Percentiles rank a stretch among this genome's conserved stretches.
phyloP scores from a whole-genome alignment of 2,329 filamentous ascomycete species.

The Fusarium hostae region DNA sequence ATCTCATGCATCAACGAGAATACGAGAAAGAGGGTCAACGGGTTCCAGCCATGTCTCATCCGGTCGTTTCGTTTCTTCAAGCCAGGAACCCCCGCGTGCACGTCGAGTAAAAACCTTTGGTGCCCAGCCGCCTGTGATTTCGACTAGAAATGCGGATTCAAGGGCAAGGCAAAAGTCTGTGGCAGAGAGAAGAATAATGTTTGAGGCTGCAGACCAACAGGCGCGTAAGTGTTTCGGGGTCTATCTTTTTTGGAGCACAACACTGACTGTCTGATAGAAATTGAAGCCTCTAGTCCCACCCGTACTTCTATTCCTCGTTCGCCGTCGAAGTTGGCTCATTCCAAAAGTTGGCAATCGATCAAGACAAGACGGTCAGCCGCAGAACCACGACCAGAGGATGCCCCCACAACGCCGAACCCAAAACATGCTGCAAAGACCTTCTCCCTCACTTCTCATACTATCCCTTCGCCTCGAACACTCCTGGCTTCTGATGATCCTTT shows the following conservation, averaged over 20 bases:
- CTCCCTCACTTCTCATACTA: neutral
- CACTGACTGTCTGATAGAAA: neutral
- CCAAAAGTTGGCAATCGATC: conserved; percentile 27
- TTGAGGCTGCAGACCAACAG: conserved; percentile 19
- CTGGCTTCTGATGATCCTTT: conserved; percentile 23
- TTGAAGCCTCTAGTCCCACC: neutral
- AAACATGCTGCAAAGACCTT: neutral
- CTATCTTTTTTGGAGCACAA: neutral
- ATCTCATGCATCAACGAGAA: neutral
- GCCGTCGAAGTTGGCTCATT: conserved; percentile 14
- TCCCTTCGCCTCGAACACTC: conserved; percentile 4
- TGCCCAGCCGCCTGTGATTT: neutral
- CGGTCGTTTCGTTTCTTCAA: neutral
- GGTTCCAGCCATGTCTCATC: conserved; percentile 16
- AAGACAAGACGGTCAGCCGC: neutral
- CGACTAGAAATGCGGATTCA: neutral
- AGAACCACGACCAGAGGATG: neutral
- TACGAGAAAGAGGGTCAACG: conserved; percentile 1
- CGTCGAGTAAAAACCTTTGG: conserved; percentile 29
- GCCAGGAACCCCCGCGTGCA: neutral
- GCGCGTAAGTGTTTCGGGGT: conserved; percentile 2
- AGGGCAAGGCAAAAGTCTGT: conserved; percentile 38
- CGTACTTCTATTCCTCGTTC: neutral
- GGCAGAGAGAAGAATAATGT: conserved; percentile 41
- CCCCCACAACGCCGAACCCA: neutral